These are phyloP conservation scores for Pelargonium myrrhifolium DNA, from an alignment of 441 rosid species.

Conservation along the genomic window DNA sequence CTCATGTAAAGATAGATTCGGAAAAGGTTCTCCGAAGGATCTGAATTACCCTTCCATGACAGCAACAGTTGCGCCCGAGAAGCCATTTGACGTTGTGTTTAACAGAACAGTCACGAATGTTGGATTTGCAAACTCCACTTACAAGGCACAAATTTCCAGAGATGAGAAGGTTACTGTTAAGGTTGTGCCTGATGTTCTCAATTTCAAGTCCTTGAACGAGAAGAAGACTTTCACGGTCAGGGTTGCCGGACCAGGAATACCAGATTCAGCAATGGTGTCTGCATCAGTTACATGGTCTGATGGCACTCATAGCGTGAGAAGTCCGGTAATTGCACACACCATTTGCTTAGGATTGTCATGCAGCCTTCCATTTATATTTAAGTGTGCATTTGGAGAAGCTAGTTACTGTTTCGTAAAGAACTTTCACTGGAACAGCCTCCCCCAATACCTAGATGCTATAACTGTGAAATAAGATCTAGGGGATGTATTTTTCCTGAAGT, in stretches of 20 bases:
- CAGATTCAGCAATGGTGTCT: slow-evolving; percentile 5
- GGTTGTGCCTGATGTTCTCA: slow-evolving; percentile 30
- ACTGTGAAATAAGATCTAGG: too few relatives aligned
- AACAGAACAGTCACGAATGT: slow-evolving; percentile 42
- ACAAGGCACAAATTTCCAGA: slow-evolving; percentile 19
- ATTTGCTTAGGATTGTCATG: too few relatives aligned
- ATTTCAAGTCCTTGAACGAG: slow-evolving; percentile 27
- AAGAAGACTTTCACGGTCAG: slow-evolving; percentile 31
- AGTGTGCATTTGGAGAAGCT: too few relatives aligned
- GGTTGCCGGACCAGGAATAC: slow-evolving; percentile 19
- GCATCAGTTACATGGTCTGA: slow-evolving; percentile 37
- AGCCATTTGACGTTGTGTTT: slow-evolving; percentile 19
- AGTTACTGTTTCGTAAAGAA: too few relatives aligned
- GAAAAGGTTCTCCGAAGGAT: slow-evolving; percentile 19
- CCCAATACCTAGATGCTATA: too few relatives aligned
- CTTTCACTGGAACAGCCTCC: too few relatives aligned
- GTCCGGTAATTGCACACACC: slow-evolving; percentile 22
- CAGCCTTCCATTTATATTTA: too few relatives aligned
- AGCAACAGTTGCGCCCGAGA: slow-evolving; percentile 9
- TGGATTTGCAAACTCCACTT: slow-evolving; percentile 33
- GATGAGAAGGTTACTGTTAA: slow-evolving; percentile 10
- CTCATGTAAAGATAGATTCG: slow-evolving; percentile 10
- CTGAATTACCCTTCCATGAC: slow-evolving; percentile 42
- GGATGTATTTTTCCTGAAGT: too few relatives aligned
- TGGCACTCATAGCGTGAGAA: slow-evolving; percentile 29